Conservation (phyloP, 1,284 basidiomycete species). For the Cutaneotrichosporon mucoides region DNA sequence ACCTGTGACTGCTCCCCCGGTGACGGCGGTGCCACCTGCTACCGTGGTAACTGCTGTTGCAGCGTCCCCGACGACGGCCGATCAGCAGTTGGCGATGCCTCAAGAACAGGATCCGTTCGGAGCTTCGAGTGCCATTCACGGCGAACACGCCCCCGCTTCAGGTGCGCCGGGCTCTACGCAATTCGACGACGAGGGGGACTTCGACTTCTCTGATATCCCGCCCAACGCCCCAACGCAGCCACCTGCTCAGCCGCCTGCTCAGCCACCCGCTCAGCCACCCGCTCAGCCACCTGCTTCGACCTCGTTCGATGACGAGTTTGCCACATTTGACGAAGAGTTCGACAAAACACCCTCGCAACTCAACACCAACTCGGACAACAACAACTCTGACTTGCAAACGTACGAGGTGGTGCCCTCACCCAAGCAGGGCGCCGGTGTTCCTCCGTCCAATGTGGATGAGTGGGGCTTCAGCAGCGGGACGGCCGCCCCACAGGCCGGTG, state of each 20-base stretch:
- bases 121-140: conserved; percentile 21
- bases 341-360: conserved; percentile 26
- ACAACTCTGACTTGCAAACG: conserved; percentile 26
- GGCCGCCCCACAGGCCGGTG: conserved; percentile 15
- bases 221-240: conserved; percentile 43
- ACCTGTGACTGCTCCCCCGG: not conserved
- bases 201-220: conserved; percentile 66
- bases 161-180: not conserved
- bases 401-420: conserved; percentile 42
- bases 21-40: not conserved
- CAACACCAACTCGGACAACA: conserved; percentile 24
- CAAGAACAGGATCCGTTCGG: conserved; percentile 11
- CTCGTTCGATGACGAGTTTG: conserved; percentile 48
- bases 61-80: not conserved
- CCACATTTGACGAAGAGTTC: conserved; percentile 53
- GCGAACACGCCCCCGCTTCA: not conserved
- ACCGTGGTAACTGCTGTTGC: conserved; percentile 6
- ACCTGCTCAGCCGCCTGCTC: not conserved
- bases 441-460: conserved; percentile 17
- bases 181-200: conserved; percentile 84
- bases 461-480: conserved; percentile 22
- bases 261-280: too few relatives aligned
- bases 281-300: not conserved
- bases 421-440: conserved; percentile 1
- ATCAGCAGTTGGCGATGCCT: too few relatives aligned